Percentiles rank a stretch among this genome's conserved stretches.
Conservation (phyloP, 129 eudicot species). For the Tagetes patula region DNA sequence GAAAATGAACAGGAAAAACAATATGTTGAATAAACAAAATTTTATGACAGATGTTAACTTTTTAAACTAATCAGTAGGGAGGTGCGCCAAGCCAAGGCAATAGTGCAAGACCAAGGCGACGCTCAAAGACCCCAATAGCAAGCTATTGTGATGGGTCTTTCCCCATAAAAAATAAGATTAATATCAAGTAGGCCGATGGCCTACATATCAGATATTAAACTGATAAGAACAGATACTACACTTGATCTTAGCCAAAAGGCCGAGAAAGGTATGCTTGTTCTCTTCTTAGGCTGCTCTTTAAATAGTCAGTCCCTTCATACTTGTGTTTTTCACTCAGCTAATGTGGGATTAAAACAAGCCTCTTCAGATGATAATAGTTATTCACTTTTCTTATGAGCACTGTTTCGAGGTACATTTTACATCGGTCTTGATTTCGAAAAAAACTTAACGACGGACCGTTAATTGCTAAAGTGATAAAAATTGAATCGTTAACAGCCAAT, state of each 20-base stretch:
- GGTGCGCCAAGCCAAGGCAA: conserved; percentile 17
- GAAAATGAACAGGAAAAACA: too few relatives aligned
- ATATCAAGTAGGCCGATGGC: conserved; percentile 30
- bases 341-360: conserved; percentile 7
- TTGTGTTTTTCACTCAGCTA: not conserved
- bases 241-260: conserved; percentile 93
- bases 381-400: too few relatives aligned
- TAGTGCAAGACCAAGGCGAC: conserved; percentile 28
- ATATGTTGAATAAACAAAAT: not conserved
- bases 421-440: too few relatives aligned
- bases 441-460: too few relatives aligned
- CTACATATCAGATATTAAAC: conserved; percentile 25
- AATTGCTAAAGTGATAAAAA: too few relatives aligned
- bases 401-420: too few relatives aligned
- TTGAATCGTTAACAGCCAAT: too few relatives aligned
- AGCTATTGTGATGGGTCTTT: conserved; percentile 23
- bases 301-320: not conserved
- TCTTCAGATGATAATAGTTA: not conserved
- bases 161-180: conserved; percentile 23
- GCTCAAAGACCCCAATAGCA: conserved; percentile 20
- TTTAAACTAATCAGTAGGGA: not conserved
- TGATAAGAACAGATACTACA: conserved; percentile 85
- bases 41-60: too few relatives aligned
- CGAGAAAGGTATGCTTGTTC: conserved; percentile 67
- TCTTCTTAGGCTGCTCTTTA: not conserved